Base-by-base conservation (phyloP, 2,329 filamentous ascomycete species). In the Knoxdaviesia capensis region DNA sequence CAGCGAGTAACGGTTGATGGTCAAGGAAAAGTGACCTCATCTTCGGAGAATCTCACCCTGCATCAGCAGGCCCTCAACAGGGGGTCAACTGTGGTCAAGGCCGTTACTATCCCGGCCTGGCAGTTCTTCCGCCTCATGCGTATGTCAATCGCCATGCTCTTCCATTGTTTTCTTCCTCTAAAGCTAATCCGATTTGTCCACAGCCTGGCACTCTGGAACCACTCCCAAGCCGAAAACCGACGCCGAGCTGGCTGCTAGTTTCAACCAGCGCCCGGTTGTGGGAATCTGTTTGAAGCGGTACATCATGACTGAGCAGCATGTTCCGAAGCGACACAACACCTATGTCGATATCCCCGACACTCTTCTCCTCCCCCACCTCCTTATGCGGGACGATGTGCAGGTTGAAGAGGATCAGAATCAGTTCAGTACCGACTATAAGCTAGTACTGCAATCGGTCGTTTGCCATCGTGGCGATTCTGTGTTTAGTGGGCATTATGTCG, bases 271-370 rank as follows among this genome's bases (percentile, higher is more conserved):
- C 8, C 90, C 90, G 1, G 80, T 94, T 2, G 72, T 98, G 4
- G 88, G 87, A 2, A 86, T 98, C 45, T 94, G 87, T 52, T 64
- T 96, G 34, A 96, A 96, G 56, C 73, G 90, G 47, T 98, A 96
- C 54, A 76, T 73, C 20, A 79, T 88, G 65, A 73, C 74, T 5
- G 65, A 74, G 9, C 66, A 74, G 31, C 84, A 85, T 5, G 64
- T 69, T 36, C 76, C 82, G 2, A 69, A 73, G 46, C 72, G 84
- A 33, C 75, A 85, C 9, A 75, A 83, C 48, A 94, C 85, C 0
- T 81, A 78, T 45, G 77, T 98, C 50, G 90, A 98, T 53, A 94
- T 98, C 41, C 90, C 90, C 1, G 69, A 74, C 48, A 69, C 66
- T 48, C 66, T 92, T 8, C 81, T 92, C 45, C 62, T 96, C 29